Conservation (phyloP, 495 filamentous ascomycete species). For the Oleoguttula mirabilis region DNA sequence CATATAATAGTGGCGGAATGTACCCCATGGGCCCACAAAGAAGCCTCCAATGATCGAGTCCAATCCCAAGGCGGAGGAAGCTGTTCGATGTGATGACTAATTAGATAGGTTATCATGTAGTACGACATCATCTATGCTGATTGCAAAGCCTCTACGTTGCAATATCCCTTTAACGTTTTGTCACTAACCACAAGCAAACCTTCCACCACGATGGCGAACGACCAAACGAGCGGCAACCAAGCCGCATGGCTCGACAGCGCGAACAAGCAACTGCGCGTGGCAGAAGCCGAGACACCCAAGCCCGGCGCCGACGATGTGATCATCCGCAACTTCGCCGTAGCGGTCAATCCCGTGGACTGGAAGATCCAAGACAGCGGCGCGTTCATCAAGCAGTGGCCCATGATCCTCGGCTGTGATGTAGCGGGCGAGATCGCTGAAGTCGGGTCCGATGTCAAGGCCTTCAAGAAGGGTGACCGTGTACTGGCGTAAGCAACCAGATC, state of each 20-base stretch:
- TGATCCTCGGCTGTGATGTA: constrained; percentile 34
- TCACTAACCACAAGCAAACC: too few relatives aligned
- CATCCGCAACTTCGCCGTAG: constrained; percentile 30
- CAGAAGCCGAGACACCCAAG: constrained; percentile 21
- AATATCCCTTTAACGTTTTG: too few relatives aligned
- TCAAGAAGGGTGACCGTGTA: constrained; percentile 38
- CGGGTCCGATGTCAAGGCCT: constrained; percentile 30
- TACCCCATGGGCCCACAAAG: too few relatives aligned
- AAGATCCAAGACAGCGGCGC: constrained; percentile 22
- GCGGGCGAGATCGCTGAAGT: constrained; percentile 35
- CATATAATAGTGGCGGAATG: too few relatives aligned
- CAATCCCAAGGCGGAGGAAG: too few relatives aligned
- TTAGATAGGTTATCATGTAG: too few relatives aligned
- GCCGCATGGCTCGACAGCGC: constrained; percentile 28
- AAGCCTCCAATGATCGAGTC: too few relatives aligned
- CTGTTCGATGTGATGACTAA: too few relatives aligned
- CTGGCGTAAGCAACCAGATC: constrained; percentile 29
- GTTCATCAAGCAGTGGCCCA: constrained; percentile 31
- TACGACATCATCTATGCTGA: too few relatives aligned
- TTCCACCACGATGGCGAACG: too few relatives aligned
- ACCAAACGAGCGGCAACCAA: too few relatives aligned
- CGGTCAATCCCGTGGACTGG: constrained; percentile 35
- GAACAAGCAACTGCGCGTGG: constrained; percentile 22
- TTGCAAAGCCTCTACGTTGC: too few relatives aligned
- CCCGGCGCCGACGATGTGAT: constrained; percentile 30